Base-by-base conservation (phyloP, 306 rosid species). In the Trifolium fragiferum region DNA sequence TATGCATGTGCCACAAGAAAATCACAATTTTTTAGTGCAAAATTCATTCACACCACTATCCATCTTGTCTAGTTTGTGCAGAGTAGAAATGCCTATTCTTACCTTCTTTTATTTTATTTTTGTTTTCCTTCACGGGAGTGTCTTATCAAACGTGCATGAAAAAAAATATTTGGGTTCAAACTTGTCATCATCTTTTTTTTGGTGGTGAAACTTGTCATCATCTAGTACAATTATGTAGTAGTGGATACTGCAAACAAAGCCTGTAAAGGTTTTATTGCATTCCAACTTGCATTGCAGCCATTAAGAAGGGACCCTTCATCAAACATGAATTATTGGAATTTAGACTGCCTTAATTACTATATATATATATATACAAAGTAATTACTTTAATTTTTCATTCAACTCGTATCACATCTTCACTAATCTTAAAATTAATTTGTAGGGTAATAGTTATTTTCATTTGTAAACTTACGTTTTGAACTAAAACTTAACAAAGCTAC, bases 221-320 rank as follows among this genome's bases (percentile, higher is more conserved):
- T 73, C n/a, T 77, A 49, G 81, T 58, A 78, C 60, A 70, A 47
- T 20, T 38, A 13, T 57, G 15, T 71, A 76, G 15, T 71, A 76
- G 83, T 82, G 86, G 84, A 76, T 32, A 44, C 79, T 76, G 77
- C 86, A 46, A 73, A 79, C n/a, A 82, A 83, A 44, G 86, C 80
- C 80, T 82, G 86, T 82, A 72, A 18, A 35, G 23, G 15, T 68
- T 84, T 77, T 80, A 73, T 68, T 82, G 86, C 74, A 82, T 70
- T 79, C 80, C 82, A 82, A 68, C 82, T 57, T 66, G 79, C 79
- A 84, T 70, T 75, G 68, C 83, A 75, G 57, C 76, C 72, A 76
- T 44, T 1, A 66, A 41, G 15, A 43, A 43, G 76, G 80, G 88
- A 74, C 76, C 88, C 82, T 57, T 14, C 59, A 41, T 41, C 47